Evolutionary conservation across 1,284 basidiomycete genomes (phyloP), one percentile per base, ranked within the genome.

Genomic region (Crucibulum parvulum): DNA sequence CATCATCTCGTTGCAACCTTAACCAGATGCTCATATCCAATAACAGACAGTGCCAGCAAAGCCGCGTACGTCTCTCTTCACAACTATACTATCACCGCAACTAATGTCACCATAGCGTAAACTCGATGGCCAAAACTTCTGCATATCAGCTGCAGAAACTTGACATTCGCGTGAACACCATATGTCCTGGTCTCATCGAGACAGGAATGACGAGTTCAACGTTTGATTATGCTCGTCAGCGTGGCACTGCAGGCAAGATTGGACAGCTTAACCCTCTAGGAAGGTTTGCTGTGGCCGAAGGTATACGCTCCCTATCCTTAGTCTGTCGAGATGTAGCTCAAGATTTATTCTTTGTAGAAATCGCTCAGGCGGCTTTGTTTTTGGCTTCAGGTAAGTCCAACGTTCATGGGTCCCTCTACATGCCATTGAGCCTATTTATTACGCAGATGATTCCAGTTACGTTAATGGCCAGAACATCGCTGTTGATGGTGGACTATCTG

Each of bases 171-270:
- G 91, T 97, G 63, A 98, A 98, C 75, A 87, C 92, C 15, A 88
- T 98, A 63, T 96, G 94, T 70, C 96, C 96, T 2, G 96, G 96
- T 16, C 77, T 98, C 53, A 95, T 98, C 67, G 92, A 96, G 77
- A 96, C 94, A 1, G 91, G 89, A 38, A 95, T 96, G 93, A 95
- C 95, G 0, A 76, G 77, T 56, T 69, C 70, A 6, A 84, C 89
- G 16, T 98, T 98, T 67, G 88, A 93, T 35, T 84, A 85, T 57
- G 95, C 96, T 36, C 87, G 91, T 39, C 74, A 85, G 61, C 84
- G 88, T 37, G 96, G 96, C 8, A 91, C 81, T 15, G 84, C 79
- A 16, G 79, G 78, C 53, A 95, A 91, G 78, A 86, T 98, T 56
- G 96, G 95, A 2, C 92, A 95, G 72, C 77, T 97, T 55, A 97